Evolutionary conservation across 371 early-diverging fungal species (phyloP), one percentile per base, ranked within the genome.

Genomic region (Mucor circinelloides): DNA sequence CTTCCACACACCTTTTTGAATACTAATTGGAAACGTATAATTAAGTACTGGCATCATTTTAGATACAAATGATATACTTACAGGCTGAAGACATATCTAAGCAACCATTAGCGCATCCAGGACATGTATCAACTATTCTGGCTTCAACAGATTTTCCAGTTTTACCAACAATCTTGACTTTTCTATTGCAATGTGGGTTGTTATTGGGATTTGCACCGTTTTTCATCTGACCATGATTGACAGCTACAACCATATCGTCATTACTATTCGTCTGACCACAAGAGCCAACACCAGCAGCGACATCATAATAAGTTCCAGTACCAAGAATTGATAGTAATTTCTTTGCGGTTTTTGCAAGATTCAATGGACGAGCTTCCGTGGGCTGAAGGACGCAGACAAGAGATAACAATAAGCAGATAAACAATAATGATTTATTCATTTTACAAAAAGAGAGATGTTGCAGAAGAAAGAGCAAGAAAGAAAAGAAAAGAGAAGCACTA

Each of bases 111-210:
- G 66, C 72, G 66, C 89, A 89, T 19, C 69, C 82, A 12, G 84
- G 85, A 69, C 90, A 90, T 58, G 74, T 76, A 64, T 89, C 89
- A 6, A 82, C 74, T 8, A 87, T 63, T 19, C 71, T 79, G 31
- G 85, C 87, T 23, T 66, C 70, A 4, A 86, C 75, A 1, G 76
- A 67, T 34, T 81, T 82, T 25, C 76, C 71, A 64, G 21, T 34
- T 32, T 58, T 64, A 52, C 69, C 69, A 36, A 58, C 25, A 10
- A 69, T 69, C 13, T 44, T 54, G 28, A 66, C 54, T 42, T 56
- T 60, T 34, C 59, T 60, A 19, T 67, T 55, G 44, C 72, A 75
- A 3, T 64, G 31, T 12, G 60, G 50, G 32, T 76, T 80, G 3
- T 32, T 60, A 44, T 80, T 80, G 5, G 80, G 80, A 65, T 80